Base-by-base conservation (phyloP, 352 stramenopile genomes). In the Ophiocytium majus region DNA sequence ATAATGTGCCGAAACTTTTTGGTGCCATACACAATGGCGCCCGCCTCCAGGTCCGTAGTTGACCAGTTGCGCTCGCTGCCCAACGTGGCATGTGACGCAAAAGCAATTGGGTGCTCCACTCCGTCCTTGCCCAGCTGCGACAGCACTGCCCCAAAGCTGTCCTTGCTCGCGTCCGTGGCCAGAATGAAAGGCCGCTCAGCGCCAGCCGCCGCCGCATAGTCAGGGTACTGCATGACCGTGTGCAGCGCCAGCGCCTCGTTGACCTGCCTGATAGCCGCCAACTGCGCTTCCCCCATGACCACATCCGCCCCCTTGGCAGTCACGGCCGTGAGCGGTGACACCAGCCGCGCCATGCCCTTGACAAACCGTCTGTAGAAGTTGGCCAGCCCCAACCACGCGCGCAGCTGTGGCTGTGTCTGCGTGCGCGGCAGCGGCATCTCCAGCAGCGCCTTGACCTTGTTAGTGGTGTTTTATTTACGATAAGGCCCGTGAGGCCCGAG, bases 91-190 rank as follows among this genome's bases (percentile, higher is more conserved):
- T n/a, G n/a, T n/a, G n/a, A n/a, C n/a, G n/a, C n/a, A n/a, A n/a
- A 79, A 9, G 79, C 0, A n/a, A 79, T 79, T 0, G 34, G 63
- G 0, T 36, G 63, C 0, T 79, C 34, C n/a, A 43, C n/a, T 9
- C 66, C 64, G 49, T 85, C 63, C 0, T 31, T 10, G 23, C 74
- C 34, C 36, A 37, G 23, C 49, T 74, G 66, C 32, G 78, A 50
- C 23, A 84, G 63, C n/a, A n/a, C n/a, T 0, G 63, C n/a, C n/a
- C n/a, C 36, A 32, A 85, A 75, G 23, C 64, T 64, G 35, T 85
- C 66, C 14, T 19, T 10, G 28, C 81, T 66, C 5, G 81, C 66
- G 43, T 81, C 64, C 23, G 5, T 43, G 23, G 37, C 71, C 19
- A 81, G 50, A 19, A 23, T 14, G 64, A 85, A 50, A 28, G 64